These are phyloP conservation scores for Aspergillus taichungensis DNA, from an alignment of 495 filamentous ascomycete species.

Conservation along the genomic window DNA sequence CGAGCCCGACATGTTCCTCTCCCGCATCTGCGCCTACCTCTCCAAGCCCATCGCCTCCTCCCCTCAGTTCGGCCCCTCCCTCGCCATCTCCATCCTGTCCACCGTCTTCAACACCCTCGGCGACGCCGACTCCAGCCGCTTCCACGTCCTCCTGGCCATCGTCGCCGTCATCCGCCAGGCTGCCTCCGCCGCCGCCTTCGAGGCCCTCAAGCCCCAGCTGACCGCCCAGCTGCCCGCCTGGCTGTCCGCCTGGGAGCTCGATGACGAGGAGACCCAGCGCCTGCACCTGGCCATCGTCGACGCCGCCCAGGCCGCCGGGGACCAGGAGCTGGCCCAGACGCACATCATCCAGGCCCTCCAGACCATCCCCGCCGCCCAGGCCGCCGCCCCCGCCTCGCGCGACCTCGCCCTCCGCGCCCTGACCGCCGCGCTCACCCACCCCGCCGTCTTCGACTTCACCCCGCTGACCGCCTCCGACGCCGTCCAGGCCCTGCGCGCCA, in stretches of 20 bases:
- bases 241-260: slow-evolving; percentile 75
- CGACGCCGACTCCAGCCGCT: slow-evolving; percentile 64
- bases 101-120: slow-evolving; percentile 95
- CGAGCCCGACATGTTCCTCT: slow-evolving; percentile 75
- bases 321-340: slow-evolving; percentile 68
- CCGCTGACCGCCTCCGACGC: slow-evolving; percentile 80
- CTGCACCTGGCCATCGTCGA: slow-evolving; percentile 73
- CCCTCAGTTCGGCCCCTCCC: slow-evolving; percentile 68
- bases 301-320: slow-evolving; percentile 64
- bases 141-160: slow-evolving; percentile 80
- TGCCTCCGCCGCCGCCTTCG: slow-evolving; percentile 61
- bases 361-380: slow-evolving; percentile 69
- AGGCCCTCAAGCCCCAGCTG: slow-evolving; percentile 70
- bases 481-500: slow-evolving; percentile 75
- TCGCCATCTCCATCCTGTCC: slow-evolving; percentile 80
- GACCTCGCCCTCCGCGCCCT: slow-evolving; percentile 76
- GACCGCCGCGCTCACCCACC: slow-evolving; percentile 67
- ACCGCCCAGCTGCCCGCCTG: slow-evolving; percentile 66
- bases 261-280: slow-evolving; percentile 71
- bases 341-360: slow-evolving; percentile 77
- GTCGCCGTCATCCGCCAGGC: slow-evolving; percentile 66
- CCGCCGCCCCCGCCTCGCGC: slow-evolving; percentile 61
- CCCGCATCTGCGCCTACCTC: slow-evolving; percentile 78
- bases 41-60: slow-evolving; percentile 78
- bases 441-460: slow-evolving; percentile 84